Base-by-base conservation (phyloP, 2,329 filamentous ascomycete species). In the Leptoxyphium fumago region DNA sequence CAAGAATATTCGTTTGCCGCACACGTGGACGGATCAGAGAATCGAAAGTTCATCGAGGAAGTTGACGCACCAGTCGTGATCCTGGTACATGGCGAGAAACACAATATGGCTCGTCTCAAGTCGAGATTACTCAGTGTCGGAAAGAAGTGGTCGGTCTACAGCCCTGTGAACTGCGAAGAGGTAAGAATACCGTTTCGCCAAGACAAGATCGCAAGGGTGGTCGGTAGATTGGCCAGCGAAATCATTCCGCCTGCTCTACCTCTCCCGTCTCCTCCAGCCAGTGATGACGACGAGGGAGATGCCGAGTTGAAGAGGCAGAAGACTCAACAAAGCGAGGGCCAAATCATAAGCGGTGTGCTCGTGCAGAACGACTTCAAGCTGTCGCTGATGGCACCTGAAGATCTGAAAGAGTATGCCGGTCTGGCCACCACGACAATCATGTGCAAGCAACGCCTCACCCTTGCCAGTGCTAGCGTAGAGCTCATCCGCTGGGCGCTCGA, bases 311-410 rank as follows among this genome's bases (percentile, higher is more conserved):
- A 49, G 43, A 50, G n/a, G 44, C 51, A 49, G 43, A 52, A 48
- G 42, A 13, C 15, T 13, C 45, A 44, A 17, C 48, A 29, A 46
- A 13, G 55, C 34, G 50, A 61, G 47, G 46, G 63, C 7, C 66
- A 74, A 44, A 70, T 96, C 38, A 77, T 98, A 54, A 84, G 82
- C 0, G 91, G 91, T 26, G 91, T 98, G 0, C 72, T 98, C 13
- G 88, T 98, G 7, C 89, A 96, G 54, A 96, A 94, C 61, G 91
- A 95, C 61, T 96, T 98, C 64, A 94, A 96, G 62, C 77, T 98
- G 59, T 93, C 84, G 0, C 72, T 98, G 29, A 96, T 98, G 89
- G 88, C 88, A 1, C 88, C 91, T 0, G 91, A 96, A 55, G 91
- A 98, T 60, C 71, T 98, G 29, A 80, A 87, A 48, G 91, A 98